A percentile compares a stretch with the other conserved stretches of the same genome.
Conservation (phyloP, 768 basidiomycete genomes). For the Trichaptum fuscoviolaceum region DNA sequence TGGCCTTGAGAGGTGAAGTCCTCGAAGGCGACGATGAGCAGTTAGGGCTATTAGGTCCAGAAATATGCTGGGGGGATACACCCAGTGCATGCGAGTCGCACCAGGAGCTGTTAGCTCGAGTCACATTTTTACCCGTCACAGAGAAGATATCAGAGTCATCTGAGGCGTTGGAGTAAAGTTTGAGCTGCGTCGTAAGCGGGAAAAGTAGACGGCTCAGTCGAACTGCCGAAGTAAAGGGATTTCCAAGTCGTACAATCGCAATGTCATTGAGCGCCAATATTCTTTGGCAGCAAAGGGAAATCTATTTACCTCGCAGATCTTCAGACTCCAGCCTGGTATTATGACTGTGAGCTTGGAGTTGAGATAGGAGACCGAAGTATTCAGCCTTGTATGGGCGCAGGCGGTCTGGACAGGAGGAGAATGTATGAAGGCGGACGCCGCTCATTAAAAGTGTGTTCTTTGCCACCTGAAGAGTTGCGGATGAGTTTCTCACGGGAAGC, state of each 20-base stretch:
- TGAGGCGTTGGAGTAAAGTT: not conserved
- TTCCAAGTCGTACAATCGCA: not conserved
- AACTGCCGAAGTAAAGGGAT: not conserved
- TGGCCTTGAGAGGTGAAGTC: not conserved
- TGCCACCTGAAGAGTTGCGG: not conserved
- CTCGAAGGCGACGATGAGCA: not conserved
- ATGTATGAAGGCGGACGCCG: not conserved
- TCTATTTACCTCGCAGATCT: not conserved
- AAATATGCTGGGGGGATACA: not conserved
- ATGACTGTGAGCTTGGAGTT: conserved; percentile 1
- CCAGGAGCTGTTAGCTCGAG: not conserved
- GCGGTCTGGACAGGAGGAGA: not conserved
- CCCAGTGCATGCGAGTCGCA: not conserved
- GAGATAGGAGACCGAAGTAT: not conserved
- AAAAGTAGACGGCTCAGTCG: conserved; percentile 1
- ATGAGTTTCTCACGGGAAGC: not conserved
- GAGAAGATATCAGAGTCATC: not conserved
- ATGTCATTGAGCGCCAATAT: not conserved
- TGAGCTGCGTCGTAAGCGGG: not conserved
- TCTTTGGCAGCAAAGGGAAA: not conserved
- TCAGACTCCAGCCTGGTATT: not conserved
- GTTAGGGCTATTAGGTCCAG: not conserved
- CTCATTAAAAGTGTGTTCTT: not conserved
- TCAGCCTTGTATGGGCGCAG: not conserved
- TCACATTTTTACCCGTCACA: not conserved